A percentile compares a stretch with the other conserved stretches of the same genome.
These are phyloP conservation scores for Bothriochloa decipiens DNA, from an alignment of 176 grass and related monocot species.

Conservation along the genomic window DNA sequence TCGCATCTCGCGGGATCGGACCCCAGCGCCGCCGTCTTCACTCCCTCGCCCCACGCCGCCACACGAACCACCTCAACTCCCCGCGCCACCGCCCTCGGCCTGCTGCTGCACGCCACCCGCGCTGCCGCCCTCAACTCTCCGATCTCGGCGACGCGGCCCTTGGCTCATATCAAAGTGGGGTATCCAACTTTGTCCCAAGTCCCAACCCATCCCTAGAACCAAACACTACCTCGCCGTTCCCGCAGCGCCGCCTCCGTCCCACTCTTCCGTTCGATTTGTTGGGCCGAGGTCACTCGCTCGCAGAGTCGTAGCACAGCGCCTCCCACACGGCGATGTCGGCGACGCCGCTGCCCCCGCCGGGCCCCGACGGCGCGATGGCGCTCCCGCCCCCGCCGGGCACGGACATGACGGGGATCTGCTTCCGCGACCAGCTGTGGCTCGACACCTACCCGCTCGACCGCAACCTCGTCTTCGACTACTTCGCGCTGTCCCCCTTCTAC, in stretches of 20 bases:
- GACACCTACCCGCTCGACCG: constrained; percentile 91
- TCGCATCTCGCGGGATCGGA: neutral
- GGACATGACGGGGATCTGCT: constrained; percentile 99
- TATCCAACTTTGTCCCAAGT: too few species aligned
- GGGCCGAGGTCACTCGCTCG: too few species aligned
- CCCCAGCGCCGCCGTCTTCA: neutral
- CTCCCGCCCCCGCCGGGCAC: constrained; percentile 77
- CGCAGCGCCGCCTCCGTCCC: too few species aligned
- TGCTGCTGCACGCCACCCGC: neutral
- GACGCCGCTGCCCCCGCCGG: constrained; percentile 57
- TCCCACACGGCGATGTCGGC: constrained; percentile 52
- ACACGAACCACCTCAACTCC: neutral
- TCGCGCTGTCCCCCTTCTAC: constrained; percentile 96
- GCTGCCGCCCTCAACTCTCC: neutral
- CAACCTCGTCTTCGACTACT: constrained; percentile 99
- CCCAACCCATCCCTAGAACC: too few species aligned
- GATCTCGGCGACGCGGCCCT: too few species aligned
- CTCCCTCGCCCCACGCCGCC: neutral
- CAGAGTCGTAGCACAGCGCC: neutral
- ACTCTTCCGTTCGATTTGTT: too few species aligned
- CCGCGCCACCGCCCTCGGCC: neutral
- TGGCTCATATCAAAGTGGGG: too few species aligned
- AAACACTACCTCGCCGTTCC: too few species aligned
- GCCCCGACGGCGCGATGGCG: constrained; percentile 47
- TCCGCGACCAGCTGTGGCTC: constrained; percentile 99